Evolutionary conservation across 805 yeast species (phyloP), one percentile per base, ranked within the genome.

Genomic region (Wickerhamiella lipophila): DNA sequence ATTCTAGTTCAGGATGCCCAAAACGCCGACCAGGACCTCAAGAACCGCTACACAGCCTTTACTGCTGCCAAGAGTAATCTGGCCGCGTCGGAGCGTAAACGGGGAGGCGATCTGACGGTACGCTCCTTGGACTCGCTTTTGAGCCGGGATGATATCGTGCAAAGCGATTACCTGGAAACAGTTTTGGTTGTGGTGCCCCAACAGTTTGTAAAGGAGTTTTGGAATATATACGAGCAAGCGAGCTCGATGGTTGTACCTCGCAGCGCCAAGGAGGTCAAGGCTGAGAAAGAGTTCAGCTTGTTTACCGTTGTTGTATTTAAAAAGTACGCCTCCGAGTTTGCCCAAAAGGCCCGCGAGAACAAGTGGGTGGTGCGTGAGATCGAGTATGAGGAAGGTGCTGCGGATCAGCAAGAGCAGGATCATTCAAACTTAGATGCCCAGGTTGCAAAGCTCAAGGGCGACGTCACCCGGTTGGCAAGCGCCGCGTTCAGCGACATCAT

Each of bases 331-430:
- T 73, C 76, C 23, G 84, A 81, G 51, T 89, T 85, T 59, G 69
- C 76, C 44, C 69, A 72, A 50, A 77, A 78, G 46, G 75, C 84
- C 38, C 77, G 97, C 63, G 98, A 92, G 59, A 73, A 72, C 57
- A 85, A 84, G 68, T 92, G 85, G 80, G 77, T 83, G 54, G 96
- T 96, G 39, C 78, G 99, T 61, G 98, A 92, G 58, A 86, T 87
- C 61, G 77, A 78, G 52, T 88, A 85, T 15, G 80, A 89, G 4
- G 94, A 84, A 59, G 86, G 81, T 53, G 65, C 85, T 53, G 80
- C 78, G 57, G 74, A 76, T 59, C 69, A 83, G 73, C 21, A 21
- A 9, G 78, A 83, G 63, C 74, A 79, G 63, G 96, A 89, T 65
- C 86, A 77, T 60, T 80, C 81, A 57, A 70, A 75, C 52, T 86